Percentiles rank a stretch among this genome's conserved stretches.
phyloP scores from a whole-genome alignment of 1,284 basidiomycete species.

The Puccinia coronata region DNA sequence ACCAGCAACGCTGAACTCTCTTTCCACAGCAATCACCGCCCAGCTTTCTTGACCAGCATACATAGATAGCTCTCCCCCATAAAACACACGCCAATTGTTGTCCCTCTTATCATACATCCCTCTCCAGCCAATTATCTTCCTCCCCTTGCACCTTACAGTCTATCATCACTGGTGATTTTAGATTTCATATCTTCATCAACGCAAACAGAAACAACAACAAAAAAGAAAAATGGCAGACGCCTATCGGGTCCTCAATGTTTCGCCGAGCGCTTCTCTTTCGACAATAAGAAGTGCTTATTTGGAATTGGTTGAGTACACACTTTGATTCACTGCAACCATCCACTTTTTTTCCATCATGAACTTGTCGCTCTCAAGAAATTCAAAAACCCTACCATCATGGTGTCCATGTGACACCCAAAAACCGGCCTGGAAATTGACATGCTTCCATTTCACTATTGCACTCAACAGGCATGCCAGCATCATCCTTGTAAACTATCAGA shows the following conservation, averaged over 20 bases:
- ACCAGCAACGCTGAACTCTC: not conserved
- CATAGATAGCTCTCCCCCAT: not conserved
- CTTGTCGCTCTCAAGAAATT: not conserved
- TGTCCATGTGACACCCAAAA: not conserved
- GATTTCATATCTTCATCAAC: not conserved
- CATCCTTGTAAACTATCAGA: conserved; percentile 29
- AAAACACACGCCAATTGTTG: not conserved
- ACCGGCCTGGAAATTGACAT: not conserved
- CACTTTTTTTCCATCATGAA: not conserved
- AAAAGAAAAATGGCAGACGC: conserved; percentile 12
- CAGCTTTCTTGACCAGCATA: not conserved
- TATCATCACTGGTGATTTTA: not conserved
- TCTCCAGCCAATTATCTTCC: not conserved
- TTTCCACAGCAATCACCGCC: not conserved
- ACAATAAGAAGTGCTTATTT: conserved; percentile 20
- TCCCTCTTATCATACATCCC: no score
- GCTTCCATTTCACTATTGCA: not conserved
- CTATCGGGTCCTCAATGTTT: conserved; percentile 32
- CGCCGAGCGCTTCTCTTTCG: not conserved
- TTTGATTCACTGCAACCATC: not conserved
- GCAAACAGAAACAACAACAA: not conserved
- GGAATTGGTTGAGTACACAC: conserved; percentile 8
- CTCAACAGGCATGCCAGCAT: conserved; percentile 27
- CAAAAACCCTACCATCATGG: not conserved
- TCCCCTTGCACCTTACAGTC: not conserved